Evolutionary conservation across 352 stramenopile genomes (phyloP).

Genomic region (Phytophthora litchii): DNA sequence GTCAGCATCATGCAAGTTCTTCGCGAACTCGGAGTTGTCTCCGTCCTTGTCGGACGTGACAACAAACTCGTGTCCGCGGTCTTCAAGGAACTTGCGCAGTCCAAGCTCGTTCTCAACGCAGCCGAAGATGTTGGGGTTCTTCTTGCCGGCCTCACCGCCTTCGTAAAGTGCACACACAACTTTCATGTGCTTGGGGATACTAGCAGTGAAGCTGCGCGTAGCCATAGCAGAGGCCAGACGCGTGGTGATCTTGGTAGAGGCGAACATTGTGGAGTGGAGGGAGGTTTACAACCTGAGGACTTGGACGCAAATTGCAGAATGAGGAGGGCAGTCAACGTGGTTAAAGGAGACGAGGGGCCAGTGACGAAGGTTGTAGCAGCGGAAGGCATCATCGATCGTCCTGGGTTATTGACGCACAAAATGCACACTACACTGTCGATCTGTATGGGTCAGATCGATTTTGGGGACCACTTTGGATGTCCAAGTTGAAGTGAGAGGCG

Average conservation of each 20-base stretch:
- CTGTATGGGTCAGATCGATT: not conserved
- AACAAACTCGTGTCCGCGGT: slow-evolving; percentile 44
- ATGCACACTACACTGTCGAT: not conserved
- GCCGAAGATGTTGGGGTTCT: slow-evolving; percentile 43
- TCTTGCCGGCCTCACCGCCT: slow-evolving; percentile 27
- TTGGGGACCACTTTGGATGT: slow-evolving; percentile 4
- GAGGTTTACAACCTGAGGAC: slow-evolving; percentile 11
- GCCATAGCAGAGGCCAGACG: slow-evolving; percentile 10
- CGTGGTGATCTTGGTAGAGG: slow-evolving; percentile 28
- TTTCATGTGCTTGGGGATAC: slow-evolving; percentile 37
- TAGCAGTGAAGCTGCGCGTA: slow-evolving; percentile 35
- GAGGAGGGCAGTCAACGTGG: too few relatives aligned
- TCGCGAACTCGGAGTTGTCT: slow-evolving; percentile 47
- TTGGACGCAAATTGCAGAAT: slow-evolving; percentile 31
- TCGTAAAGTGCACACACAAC: slow-evolving; percentile 43
- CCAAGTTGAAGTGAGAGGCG: slow-evolving; percentile 17
- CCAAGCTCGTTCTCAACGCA: slow-evolving; percentile 52
- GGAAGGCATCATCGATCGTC: slow-evolving; percentile 4
- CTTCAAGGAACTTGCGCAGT: slow-evolving; percentile 50
- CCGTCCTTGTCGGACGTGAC: slow-evolving; percentile 58
- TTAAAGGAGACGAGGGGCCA: not conserved
- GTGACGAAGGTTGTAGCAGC: not conserved
- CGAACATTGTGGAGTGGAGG: slow-evolving; percentile 18
- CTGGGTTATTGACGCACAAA: slow-evolving; percentile 3
- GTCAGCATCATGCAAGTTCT: slow-evolving; percentile 43